phyloP scores from a whole-genome alignment of 139 green algal genomes.

The Tetraselmis chui region DNA sequence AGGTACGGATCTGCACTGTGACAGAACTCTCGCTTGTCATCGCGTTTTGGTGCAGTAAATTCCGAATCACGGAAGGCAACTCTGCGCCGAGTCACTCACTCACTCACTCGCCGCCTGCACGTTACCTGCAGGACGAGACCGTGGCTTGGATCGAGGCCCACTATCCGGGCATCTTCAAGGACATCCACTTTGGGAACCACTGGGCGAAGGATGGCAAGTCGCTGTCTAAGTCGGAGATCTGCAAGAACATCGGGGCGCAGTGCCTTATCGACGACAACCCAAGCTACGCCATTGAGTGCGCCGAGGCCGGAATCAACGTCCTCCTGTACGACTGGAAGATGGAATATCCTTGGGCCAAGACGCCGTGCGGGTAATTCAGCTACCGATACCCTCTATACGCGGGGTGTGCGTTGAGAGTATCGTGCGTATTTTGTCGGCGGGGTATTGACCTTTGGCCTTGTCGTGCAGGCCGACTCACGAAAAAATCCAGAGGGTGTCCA shows the following conservation, averaged over 20 bases:
- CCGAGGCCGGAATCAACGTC: conserved; percentile 73
- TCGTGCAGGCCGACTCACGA: neutral
- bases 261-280: conserved; percentile 95
- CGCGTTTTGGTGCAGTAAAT: no score
- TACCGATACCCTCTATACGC: no score
- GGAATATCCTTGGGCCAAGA: conserved; percentile 85
- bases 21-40: no score
- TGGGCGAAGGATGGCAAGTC: conserved; percentile 73
- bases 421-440: no score
- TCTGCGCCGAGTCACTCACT: no score
- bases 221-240: conserved; percentile 87
- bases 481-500: neutral
- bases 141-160: conserved; percentile 79
- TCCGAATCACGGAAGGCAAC: no score
- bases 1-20: no score
- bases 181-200: conserved; percentile 96
- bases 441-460: no score
- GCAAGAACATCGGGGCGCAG: conserved; percentile 68
- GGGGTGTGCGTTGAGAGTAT: no score
- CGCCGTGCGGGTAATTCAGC: conserved; percentile 28
- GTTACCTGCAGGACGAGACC: conserved; percentile 56
- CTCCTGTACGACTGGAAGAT: conserved; percentile 86
- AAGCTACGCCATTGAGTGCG: conserved; percentile 84
- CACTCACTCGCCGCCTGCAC: no score
- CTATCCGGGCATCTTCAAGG: conserved; percentile 62